phyloP scores from a whole-genome alignment of 2,329 filamentous ascomycete species.

The Xenoacremonium recifei region DNA sequence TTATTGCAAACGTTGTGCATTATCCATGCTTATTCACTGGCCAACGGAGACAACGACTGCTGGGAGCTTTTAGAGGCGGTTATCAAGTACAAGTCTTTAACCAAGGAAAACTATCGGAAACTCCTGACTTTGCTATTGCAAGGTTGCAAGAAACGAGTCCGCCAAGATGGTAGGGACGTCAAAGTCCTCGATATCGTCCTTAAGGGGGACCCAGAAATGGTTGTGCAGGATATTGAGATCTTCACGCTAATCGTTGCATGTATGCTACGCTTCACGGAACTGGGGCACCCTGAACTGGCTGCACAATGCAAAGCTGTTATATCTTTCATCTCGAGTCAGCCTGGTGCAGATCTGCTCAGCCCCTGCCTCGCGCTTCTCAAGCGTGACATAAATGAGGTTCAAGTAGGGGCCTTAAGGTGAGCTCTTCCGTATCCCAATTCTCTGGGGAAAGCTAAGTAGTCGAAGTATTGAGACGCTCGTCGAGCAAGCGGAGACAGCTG shows the following conservation, averaged over 20 bases:
- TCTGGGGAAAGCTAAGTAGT: too few relatives aligned
- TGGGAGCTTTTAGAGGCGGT: slow-evolving; percentile 51
- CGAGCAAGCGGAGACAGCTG: slow-evolving; percentile 39
- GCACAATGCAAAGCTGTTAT: too few relatives aligned
- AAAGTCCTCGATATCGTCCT: slow-evolving; percentile 48
- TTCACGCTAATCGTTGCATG: slow-evolving; percentile 52
- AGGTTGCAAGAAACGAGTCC: slow-evolving; percentile 29
- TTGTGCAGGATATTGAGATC: slow-evolving; percentile 43
- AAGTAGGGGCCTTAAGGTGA: too few relatives aligned
- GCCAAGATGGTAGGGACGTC: slow-evolving; percentile 32
- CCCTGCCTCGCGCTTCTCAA: too few relatives aligned
- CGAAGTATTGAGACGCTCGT: slow-evolving; percentile 52
- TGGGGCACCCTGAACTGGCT: too few relatives aligned
- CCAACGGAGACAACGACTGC: slow-evolving; percentile 29
- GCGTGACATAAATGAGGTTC: too few relatives aligned
- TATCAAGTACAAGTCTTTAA: slow-evolving; percentile 41
- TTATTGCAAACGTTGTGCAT: slow-evolving; percentile 49
- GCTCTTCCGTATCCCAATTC: too few relatives aligned
- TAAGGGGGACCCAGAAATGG: slow-evolving; percentile 41
- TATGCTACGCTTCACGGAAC: slow-evolving; percentile 53
- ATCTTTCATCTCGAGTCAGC: too few relatives aligned
- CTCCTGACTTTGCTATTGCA: slow-evolving; percentile 35
- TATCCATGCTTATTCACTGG: slow-evolving; percentile 37
- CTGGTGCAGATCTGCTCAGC: too few relatives aligned
- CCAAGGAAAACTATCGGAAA: slow-evolving; percentile 30